Evolutionary conservation across 2,329 filamentous ascomycete genomes (phyloP).

Genomic region (Fusarium verticillioides): DNA sequence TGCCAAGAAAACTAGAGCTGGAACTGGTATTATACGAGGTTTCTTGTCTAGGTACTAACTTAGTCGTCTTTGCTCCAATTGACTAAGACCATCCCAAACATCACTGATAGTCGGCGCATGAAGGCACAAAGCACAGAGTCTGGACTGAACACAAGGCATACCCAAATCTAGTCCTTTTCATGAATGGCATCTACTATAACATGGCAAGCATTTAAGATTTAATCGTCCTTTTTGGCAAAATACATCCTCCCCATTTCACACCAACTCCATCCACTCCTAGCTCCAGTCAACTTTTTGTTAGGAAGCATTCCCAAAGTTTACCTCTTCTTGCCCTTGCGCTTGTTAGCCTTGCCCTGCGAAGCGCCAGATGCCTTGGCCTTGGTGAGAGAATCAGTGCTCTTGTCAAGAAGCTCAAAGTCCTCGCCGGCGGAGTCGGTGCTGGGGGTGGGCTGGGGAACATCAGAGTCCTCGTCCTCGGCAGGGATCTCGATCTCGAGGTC

Average conservation of each 20-base stretch:
- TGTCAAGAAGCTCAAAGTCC: conserved; percentile 72
- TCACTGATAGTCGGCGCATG: neutral
- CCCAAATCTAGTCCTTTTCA: conserved; percentile 14
- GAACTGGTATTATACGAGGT: too few species aligned
- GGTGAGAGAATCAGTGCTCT: conserved; percentile 66
- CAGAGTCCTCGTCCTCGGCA: conserved; percentile 59
- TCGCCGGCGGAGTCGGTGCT: conserved; percentile 68
- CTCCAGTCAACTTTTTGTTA: neutral
- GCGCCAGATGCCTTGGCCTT: conserved; percentile 63
- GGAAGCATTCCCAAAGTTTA: conserved; percentile 44
- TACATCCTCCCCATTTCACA: conserved; percentile 1
- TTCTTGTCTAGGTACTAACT: neutral
- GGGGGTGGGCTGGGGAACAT: conserved; percentile 62
- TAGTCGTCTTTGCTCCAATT: neutral
- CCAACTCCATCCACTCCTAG: conserved; percentile 9
- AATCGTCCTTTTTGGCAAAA: conserved; percentile 13
- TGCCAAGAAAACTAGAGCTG: neutral
- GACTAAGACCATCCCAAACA: neutral
- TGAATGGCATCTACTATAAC: conserved; percentile 16
- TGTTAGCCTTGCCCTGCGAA: conserved; percentile 61
- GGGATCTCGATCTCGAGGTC: conserved; percentile 53
- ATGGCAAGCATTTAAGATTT: conserved; percentile 7
- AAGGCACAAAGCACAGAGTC: neutral
- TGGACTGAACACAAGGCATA: neutral
- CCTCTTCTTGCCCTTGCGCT: conserved; percentile 66